Base-by-base conservation (phyloP, 495 filamentous ascomycete genomes). In the Trichocladium uniseriatum region DNA sequence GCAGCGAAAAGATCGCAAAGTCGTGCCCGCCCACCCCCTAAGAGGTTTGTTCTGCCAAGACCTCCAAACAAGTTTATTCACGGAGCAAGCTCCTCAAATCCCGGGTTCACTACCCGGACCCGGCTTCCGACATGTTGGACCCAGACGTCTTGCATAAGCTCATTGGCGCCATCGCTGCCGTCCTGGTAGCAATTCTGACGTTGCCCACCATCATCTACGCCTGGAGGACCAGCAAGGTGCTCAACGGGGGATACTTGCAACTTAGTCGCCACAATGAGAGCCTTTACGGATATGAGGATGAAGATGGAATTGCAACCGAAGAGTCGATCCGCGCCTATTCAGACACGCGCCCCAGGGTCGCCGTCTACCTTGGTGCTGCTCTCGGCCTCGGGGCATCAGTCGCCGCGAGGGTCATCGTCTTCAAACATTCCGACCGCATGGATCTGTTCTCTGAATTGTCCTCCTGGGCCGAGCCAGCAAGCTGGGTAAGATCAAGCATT, bases 201-300 rank as follows among this genome's bases (percentile, higher is more conserved):
- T 14, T 35, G 8, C 56, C 56, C 14, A 24, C 46, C 16, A 9
- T 61, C 22, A 10, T 15, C 16, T n/a, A 37, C 38, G 24, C 24
- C 13, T 38, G 28, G 31, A 38, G 19, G 43, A 40, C 28, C 15
- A 21, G 16, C 16, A 20, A 4, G 20, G 28, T 27, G 9, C 36
- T 34, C 6, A 32, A 22, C 10, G 14, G 21, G n/a, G 48, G 44
- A 1, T 44, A 52, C 18, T 35, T 38, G 14, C 31, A 41, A 11
- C 22, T 48, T 10, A 41, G 37, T 28, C 35, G 24, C 20, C 43
- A 48, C 37, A 11, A 36, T 19, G 16, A n/a, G n/a, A n/a, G n/a
- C n/a, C n/a, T n/a, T n/a, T n/a, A n/a, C n/a, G n/a, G 36, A 6
- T 81, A 79, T 48, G 56, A 75, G 59, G 78, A 80, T 51, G 56